Conservation (phyloP, 805 yeast species). For the Candida verbasci region DNA sequence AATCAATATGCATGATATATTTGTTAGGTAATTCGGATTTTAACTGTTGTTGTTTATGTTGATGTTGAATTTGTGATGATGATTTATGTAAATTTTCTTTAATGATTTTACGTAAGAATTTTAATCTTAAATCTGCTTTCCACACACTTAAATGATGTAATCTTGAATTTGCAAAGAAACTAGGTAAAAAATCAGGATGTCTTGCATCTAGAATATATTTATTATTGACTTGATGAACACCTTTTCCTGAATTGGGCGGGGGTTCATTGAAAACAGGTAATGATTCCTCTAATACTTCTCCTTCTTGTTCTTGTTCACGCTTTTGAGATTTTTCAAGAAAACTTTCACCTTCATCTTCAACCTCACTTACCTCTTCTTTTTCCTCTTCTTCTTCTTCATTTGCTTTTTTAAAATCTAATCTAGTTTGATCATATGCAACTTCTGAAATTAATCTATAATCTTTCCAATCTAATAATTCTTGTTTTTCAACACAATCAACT, state of each 20-base stretch:
- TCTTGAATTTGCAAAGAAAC: slow-evolving; percentile 76
- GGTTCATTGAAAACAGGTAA: slow-evolving; percentile 6
- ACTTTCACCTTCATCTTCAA: slow-evolving; percentile 3
- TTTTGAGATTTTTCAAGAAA: slow-evolving; percentile 1
- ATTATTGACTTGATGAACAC: slow-evolving; percentile 7
- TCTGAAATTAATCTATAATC: slow-evolving; percentile 50
- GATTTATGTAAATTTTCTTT: slow-evolving; percentile 11
- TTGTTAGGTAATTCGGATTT: slow-evolving; percentile 4
- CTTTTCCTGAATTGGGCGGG: slow-evolving; percentile 6
- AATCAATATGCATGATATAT: slow-evolving; percentile 75
- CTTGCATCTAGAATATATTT: slow-evolving; percentile 49
- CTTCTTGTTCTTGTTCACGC: background rate
- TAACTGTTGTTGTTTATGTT: background rate
- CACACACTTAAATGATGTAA: slow-evolving; percentile 85
- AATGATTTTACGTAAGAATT: slow-evolving; percentile 50
- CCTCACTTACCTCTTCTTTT: background rate
- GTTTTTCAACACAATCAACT: slow-evolving; percentile 50
- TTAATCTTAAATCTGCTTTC: slow-evolving; percentile 69
- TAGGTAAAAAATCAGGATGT: slow-evolving; percentile 69
- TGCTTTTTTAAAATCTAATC: slow-evolving; percentile 20
- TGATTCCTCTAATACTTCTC: background rate
- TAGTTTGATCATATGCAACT: slow-evolving; percentile 51
- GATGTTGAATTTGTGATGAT: too few species aligned
- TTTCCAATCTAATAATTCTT: slow-evolving; percentile 62
- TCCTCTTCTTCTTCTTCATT: slow-evolving; percentile 1